phyloP scores from a whole-genome alignment of 768 basidiomycete species.

The Tricholoma sp. region DNA sequence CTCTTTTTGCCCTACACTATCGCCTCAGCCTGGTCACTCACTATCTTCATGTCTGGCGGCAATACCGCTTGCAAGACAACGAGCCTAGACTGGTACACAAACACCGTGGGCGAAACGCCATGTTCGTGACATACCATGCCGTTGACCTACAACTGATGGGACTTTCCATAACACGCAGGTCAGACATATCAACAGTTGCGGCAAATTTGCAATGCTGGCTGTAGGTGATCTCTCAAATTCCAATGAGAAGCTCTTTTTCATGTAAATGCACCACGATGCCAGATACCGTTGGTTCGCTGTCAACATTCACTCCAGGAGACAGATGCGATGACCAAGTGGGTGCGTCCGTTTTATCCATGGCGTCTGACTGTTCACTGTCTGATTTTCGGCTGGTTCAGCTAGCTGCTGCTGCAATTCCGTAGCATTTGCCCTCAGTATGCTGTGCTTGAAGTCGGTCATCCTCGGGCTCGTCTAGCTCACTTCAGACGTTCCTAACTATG shows the following conservation, averaged over 20 bases:
- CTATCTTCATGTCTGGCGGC: too few species aligned
- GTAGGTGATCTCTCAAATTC: not conserved
- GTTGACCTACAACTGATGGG: not conserved
- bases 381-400: not conserved
- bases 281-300: not conserved
- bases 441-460: not conserved
- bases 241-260: not conserved
- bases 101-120: not conserved
- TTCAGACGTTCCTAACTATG: not conserved
- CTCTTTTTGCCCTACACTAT: too few species aligned
- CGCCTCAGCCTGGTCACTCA: too few species aligned
- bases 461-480: not conserved
- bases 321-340: not conserved
- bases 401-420: conserved; percentile 1
- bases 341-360: not conserved
- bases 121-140: not conserved
- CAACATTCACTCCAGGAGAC: not conserved
- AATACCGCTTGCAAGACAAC: not conserved
- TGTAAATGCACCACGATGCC: not conserved
- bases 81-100: not conserved
- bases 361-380: not conserved
- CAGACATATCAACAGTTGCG: not conserved
- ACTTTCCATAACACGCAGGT: not conserved
- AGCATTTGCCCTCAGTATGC: conserved; percentile 1
- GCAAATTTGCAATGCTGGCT: conserved; percentile 1